Conservation (phyloP, 257 asterid species). For the Catharanthus roseus region DNA sequence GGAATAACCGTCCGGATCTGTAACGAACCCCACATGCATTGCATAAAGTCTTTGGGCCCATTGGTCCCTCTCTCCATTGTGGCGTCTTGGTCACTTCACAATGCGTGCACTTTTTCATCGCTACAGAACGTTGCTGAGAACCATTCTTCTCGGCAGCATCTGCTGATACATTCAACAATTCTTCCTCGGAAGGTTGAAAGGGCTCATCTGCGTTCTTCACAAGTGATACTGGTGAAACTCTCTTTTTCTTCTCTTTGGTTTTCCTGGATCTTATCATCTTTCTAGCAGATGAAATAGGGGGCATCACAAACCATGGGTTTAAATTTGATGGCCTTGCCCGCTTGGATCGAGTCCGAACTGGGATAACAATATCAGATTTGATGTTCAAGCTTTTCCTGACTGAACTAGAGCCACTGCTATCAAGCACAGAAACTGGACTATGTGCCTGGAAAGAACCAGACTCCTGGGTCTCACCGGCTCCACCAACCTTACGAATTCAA, state of each 20-base stretch:
- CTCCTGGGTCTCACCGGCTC: slow-evolving; percentile 26
- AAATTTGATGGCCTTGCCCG: slow-evolving; percentile 46
- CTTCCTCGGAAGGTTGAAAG: slow-evolving; percentile 8
- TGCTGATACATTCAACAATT: background rate
- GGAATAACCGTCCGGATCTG: slow-evolving; percentile 70
- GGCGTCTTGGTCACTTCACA: slow-evolving; percentile 78
- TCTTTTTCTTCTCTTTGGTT: slow-evolving; percentile 32
- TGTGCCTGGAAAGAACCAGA: slow-evolving; percentile 43
- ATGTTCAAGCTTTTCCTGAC: slow-evolving; percentile 32
- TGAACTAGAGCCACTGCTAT: slow-evolving; percentile 44
- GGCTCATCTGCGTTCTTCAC: slow-evolving; percentile 1
- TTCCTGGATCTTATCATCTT: slow-evolving; percentile 30
- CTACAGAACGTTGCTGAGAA: slow-evolving; percentile 7
- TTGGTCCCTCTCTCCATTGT: slow-evolving; percentile 92
- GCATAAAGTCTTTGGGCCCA: slow-evolving; percentile 79
- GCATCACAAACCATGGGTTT: slow-evolving; percentile 48
- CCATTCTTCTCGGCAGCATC: background rate
- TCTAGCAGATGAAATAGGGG: slow-evolving; percentile 29
- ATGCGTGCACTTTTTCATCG: slow-evolving; percentile 55
- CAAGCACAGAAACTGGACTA: slow-evolving; percentile 78
- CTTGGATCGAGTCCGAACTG: slow-evolving; percentile 56
- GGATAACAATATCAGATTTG: slow-evolving; percentile 36
- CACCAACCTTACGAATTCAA: slow-evolving; percentile 2
- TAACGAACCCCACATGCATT: slow-evolving; percentile 92
- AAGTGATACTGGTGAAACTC: slow-evolving; percentile 11